phyloP scores from a whole-genome alignment of 1,284 basidiomycete species.

The Trichosporon ovoides region DNA sequence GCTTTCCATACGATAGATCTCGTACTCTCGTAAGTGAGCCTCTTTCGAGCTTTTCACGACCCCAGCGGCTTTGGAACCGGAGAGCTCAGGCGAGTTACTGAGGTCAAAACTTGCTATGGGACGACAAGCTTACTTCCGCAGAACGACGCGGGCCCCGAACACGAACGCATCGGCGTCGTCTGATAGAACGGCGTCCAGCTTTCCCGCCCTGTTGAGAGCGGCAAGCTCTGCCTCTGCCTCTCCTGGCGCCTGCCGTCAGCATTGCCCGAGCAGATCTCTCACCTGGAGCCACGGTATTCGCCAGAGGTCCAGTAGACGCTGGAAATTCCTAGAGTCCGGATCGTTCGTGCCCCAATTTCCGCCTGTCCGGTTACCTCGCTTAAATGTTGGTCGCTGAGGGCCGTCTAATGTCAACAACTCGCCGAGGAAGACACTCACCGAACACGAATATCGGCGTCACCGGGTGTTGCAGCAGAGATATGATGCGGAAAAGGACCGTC shows the following conservation, averaged over 20 bases:
- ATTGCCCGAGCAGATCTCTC: constrained; percentile 29
- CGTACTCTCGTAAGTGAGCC: constrained; percentile 61
- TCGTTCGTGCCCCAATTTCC: constrained; percentile 54
- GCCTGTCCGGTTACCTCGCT: constrained; percentile 60
- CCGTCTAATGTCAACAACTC: constrained; percentile 55
- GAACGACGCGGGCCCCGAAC: constrained; percentile 76
- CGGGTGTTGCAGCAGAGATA: constrained; percentile 67
- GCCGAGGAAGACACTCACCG: constrained; percentile 43
- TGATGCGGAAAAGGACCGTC: constrained; percentile 55
- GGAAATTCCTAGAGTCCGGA: constrained; percentile 65
- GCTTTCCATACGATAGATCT: constrained; percentile 58
- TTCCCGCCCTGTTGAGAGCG: constrained; percentile 68
- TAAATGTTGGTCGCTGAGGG: constrained; percentile 70
- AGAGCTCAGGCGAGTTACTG: constrained; percentile 67
- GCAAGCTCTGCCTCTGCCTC: constrained; percentile 97
- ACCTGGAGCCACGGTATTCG: constrained; percentile 80
- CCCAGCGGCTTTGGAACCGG: constrained; percentile 57
- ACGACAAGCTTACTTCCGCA: constrained; percentile 60
- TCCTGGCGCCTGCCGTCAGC: constrained; percentile 65
- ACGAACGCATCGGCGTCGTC: constrained; percentile 91
- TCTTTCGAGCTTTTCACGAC: neutral
- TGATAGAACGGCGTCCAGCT: constrained; percentile 83
- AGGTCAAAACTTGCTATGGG: neutral
- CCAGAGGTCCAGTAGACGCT: constrained; percentile 76
- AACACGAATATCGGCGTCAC: constrained; percentile 89